Percentiles rank a stretch among this genome's conserved stretches.
phyloP scores from a whole-genome alignment of 208 protist species.

The Acanthamoeba sp. region DNA sequence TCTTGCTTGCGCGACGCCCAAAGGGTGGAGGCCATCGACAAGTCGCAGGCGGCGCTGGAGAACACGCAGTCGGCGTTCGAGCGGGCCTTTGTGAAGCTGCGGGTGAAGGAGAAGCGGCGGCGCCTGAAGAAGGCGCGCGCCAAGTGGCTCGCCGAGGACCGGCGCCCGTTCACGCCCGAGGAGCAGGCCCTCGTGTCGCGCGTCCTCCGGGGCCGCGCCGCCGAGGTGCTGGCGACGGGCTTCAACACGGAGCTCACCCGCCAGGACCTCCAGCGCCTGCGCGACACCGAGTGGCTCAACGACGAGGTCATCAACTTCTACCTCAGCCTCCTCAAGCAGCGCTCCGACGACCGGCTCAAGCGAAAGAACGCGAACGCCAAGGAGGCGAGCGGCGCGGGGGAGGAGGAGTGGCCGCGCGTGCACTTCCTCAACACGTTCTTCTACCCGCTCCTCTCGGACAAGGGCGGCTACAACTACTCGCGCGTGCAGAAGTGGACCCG shows the following conservation, averaged over 20 bases:
- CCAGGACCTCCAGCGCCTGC: conserved; percentile 1
- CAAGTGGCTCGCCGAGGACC: conserved; percentile 19
- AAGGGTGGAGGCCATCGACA: conserved; percentile 3
- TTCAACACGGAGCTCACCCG: conserved; percentile 51
- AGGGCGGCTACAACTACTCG: conserved; percentile 76
- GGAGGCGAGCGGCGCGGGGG: neutral
- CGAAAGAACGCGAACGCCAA: neutral
- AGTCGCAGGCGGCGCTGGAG: neutral
- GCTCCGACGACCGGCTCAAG: conserved; percentile 9
- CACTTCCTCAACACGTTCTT: conserved; percentile 87
- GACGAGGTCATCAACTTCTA: conserved; percentile 88
- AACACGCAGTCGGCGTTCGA: neutral
- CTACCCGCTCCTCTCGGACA: conserved; percentile 78
- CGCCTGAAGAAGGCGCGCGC: neutral
- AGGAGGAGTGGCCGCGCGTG: conserved; percentile 53
- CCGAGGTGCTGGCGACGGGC: conserved; percentile 6
- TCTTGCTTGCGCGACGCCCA: no score
- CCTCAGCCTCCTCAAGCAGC: conserved; percentile 76
- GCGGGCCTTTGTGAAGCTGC: neutral
- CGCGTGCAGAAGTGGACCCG: conserved; percentile 82
- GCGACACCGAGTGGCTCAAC: conserved; percentile 82
- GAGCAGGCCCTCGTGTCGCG: neutral
- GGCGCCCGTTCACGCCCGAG: neutral
- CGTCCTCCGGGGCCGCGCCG: neutral
- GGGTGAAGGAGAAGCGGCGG: neutral